These are phyloP conservation scores for Opeltia flavorubescens DNA, from an alignment of 495 filamentous ascomycete genomes.

Conservation along the genomic window DNA sequence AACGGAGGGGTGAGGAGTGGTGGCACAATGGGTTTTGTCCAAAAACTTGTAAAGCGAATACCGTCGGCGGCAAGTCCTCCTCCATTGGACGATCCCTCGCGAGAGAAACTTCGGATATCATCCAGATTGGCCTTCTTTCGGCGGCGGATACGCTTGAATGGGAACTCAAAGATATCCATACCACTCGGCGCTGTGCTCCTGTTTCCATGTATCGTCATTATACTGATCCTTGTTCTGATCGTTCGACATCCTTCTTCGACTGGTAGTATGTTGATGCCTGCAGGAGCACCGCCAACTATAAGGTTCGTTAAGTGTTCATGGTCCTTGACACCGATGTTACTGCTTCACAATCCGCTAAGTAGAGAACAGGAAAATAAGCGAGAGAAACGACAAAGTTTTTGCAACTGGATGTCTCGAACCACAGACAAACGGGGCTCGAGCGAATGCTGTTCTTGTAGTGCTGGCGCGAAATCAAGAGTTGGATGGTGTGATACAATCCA, in stretches of 20 bases:
- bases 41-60: slow-evolving; percentile 49
- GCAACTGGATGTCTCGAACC: slow-evolving; percentile 72
- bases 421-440: slow-evolving; percentile 54
- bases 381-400: slow-evolving; percentile 94
- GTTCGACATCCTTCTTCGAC: slow-evolving; percentile 76
- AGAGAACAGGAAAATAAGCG: slow-evolving; percentile 98
- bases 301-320: slow-evolving; percentile 52
- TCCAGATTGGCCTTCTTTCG: slow-evolving; percentile 71
- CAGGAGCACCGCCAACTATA: slow-evolving; percentile 80
- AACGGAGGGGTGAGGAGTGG: not conserved
- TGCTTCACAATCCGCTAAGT: slow-evolving; percentile 1
- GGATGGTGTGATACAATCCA: slow-evolving; percentile 86
- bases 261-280: slow-evolving; percentile 73
- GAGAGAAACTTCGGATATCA: slow-evolving; percentile 36
- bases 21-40: slow-evolving; percentile 44
- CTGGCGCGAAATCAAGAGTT: slow-evolving; percentile 93
- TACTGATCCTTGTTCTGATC: slow-evolving; percentile 82
- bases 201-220: slow-evolving; percentile 83
- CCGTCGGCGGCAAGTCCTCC: slow-evolving; percentile 45
- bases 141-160: slow-evolving; percentile 79
- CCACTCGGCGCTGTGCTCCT: slow-evolving; percentile 84
- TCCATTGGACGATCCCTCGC: slow-evolving; percentile 42
- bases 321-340: slow-evolving; percentile 2
- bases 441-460: slow-evolving; percentile 92
- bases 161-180: slow-evolving; percentile 88